Percentiles rank a stretch among this genome's conserved stretches.
These are phyloP conservation scores for Fusarium bactridioides DNA, from an alignment of 2,329 filamentous ascomycete genomes.

Conservation along the genomic window DNA sequence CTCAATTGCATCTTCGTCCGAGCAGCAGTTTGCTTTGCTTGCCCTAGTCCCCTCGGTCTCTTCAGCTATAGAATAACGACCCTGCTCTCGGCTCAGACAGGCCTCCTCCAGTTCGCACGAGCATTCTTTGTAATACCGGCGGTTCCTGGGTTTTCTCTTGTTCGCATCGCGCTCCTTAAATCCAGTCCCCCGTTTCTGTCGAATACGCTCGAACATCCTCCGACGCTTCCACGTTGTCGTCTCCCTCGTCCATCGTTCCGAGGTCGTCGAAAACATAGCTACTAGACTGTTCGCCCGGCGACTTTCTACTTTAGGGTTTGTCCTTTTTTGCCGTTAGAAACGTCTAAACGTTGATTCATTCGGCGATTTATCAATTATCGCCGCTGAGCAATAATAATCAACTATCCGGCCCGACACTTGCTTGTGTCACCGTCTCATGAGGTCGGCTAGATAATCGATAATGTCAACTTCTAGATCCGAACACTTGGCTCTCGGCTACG, in stretches of 20 bases:
- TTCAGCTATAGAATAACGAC: slow-evolving; percentile 29
- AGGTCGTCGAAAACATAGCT: slow-evolving; percentile 23
- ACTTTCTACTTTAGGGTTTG: slow-evolving; percentile 15
- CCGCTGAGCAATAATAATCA: slow-evolving; percentile 40
- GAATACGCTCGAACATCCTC: slow-evolving; percentile 31
- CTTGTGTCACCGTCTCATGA: slow-evolving; percentile 51
- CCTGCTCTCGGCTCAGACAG: slow-evolving; percentile 32
- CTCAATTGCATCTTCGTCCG: slow-evolving; percentile 36
- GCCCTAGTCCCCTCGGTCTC: slow-evolving; percentile 20
- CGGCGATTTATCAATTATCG: slow-evolving; percentile 13
- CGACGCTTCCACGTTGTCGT: slow-evolving; percentile 32
- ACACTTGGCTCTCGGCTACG: slow-evolving; percentile 85
- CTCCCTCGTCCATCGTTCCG: slow-evolving; percentile 14
- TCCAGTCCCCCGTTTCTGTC: slow-evolving; percentile 34
- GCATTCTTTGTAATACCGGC: slow-evolving; percentile 48
- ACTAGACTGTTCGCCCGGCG: slow-evolving; percentile 18
- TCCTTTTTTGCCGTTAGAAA: slow-evolving; percentile 29
- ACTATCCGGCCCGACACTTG: slow-evolving; percentile 39
- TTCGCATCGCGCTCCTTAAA: slow-evolving; percentile 42
- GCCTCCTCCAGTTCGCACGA: slow-evolving; percentile 38
- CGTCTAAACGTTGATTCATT: slow-evolving; percentile 28
- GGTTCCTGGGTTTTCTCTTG: slow-evolving; percentile 42
- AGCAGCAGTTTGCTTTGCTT: slow-evolving; percentile 37
- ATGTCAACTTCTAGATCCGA: slow-evolving; percentile 91
- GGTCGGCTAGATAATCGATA: slow-evolving; percentile 78